Evolutionary conservation across 2,329 filamentous ascomycete species (phyloP), one percentile per base, ranked within the genome.

Genomic region (Nannizziopsis arthrosporioides): DNA sequence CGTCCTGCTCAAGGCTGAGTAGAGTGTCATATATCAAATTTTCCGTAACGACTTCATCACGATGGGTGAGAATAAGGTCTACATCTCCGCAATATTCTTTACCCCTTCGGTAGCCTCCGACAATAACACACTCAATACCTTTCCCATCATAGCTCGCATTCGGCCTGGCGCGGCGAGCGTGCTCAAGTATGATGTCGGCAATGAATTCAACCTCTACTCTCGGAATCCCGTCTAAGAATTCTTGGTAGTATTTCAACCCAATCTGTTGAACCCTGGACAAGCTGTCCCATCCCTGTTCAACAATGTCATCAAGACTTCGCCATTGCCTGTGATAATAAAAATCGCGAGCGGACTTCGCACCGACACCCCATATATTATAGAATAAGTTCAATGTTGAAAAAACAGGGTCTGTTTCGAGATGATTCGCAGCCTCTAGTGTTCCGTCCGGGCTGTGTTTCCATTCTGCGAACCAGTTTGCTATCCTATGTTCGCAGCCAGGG

Each of bases 321-420:
- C 87, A 95, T 22, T 85, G 72, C 53, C 78, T 80, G 12, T 78
- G 75, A 56, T 75, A 78, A 63, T 89, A 92, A 57, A 94, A 94
- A 1, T 89, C 78, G 12, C 82, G 74, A 0, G 90, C 89, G 0
- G 84, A 92, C 10, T 78, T 80, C 1, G 84, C 82, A 0, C 84
- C 90, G 0, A 95, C 87, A n/a, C 89, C 90, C 85, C 87, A 94
- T 49, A 95, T 93, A 3, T 84, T 73, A 66, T 84, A 85, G 64
- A 96, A 95, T 0, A 74, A 63, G 39, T 77, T 72, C 2, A 95
- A 66, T 0, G 80, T 73, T 15, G 73, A 72, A 50, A 92, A 72
- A 49, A 74, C 77, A 10, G 77, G 70, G 55, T 94, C 81, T 0
- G 68, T 65, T 44, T 82, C 75, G 1, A 84, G 75, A 3, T 80